These are phyloP conservation scores for Cordyceps pruinosa DNA, from an alignment of 2,329 filamentous ascomycete species.

Conservation along the genomic window DNA sequence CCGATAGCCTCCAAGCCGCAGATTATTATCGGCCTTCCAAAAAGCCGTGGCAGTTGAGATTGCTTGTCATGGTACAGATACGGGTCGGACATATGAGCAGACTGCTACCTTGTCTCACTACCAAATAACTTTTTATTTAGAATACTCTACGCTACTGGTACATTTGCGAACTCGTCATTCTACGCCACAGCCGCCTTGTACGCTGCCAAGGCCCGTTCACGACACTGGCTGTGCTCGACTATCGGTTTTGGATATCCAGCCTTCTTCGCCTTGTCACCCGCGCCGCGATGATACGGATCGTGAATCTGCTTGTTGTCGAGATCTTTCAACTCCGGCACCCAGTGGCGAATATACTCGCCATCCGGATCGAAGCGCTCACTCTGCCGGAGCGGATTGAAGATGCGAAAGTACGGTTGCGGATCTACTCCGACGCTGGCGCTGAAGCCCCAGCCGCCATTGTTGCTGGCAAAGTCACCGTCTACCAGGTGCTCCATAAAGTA, in stretches of 20 bases:
- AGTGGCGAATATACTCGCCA: conserved; percentile 74
- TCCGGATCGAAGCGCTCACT: conserved; percentile 78
- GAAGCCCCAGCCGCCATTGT: conserved; percentile 58
- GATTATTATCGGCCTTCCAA: conserved; percentile 49
- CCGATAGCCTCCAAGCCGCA: conserved; percentile 53
- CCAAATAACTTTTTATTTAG: not conserved
- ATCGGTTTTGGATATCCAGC: conserved; percentile 68
- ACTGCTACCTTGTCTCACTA: not conserved
- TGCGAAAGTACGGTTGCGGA: conserved; percentile 82
- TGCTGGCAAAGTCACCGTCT: conserved; percentile 73
- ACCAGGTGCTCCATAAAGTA: conserved; percentile 79
- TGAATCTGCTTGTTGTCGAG: conserved; percentile 66
- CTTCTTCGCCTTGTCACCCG: conserved; percentile 50
- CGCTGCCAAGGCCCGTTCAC: conserved; percentile 59
- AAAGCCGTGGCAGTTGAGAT: conserved; percentile 53
- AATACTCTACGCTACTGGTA: not conserved
- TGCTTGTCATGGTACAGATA: conserved; percentile 57
- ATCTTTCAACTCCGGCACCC: conserved; percentile 67
- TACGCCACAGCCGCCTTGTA: conserved; percentile 51
- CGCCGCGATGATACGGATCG: conserved; percentile 68
- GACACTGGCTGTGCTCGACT: conserved; percentile 64
- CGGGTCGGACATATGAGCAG: conserved; percentile 47
- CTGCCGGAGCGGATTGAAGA: conserved; percentile 82
- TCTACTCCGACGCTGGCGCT: conserved; percentile 66
- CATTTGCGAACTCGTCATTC: not conserved